These are phyloP conservation scores for Nepenthes mirabilis DNA, from an alignment of 148 eudicot genomes.

Conservation along the genomic window DNA sequence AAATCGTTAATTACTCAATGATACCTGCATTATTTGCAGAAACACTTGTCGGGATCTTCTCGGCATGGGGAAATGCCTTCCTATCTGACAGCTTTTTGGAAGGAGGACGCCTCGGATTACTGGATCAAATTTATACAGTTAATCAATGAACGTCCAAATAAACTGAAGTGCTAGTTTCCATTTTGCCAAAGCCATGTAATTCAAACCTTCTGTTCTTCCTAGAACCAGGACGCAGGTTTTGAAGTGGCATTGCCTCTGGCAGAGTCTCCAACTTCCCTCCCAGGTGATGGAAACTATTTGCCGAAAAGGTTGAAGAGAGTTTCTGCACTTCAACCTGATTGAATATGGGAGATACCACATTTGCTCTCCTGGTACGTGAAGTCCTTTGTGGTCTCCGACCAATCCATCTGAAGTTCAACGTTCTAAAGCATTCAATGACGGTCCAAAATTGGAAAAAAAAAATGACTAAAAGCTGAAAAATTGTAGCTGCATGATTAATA, in stretches of 20 bases:
- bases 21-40: background rate
- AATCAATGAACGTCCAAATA: background rate
- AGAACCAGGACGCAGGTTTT: constrained; percentile 16
- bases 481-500: constrained; percentile 3
- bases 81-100: constrained; percentile 32
- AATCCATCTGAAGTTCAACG: constrained; percentile 18
- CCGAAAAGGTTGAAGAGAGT: constrained; percentile 14
- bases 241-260: constrained; percentile 19
- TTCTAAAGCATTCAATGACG: no score
- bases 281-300: constrained; percentile 16
- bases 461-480: background rate
- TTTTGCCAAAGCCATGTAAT: background rate
- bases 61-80: constrained; percentile 16
- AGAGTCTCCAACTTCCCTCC: constrained; percentile 23
- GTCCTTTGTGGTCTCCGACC: constrained; percentile 40
- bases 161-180: no score
- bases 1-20: no score
- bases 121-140: constrained; percentile 11
- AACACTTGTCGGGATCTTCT: constrained; percentile 9
- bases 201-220: constrained; percentile 37
- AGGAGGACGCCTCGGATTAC: constrained; percentile 40
- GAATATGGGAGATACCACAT: constrained; percentile 29
- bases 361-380: constrained; percentile 39
- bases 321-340: constrained; percentile 26
- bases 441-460: no score